Evolutionary conservation across 768 basidiomycete species (phyloP).

Genomic region (Cystobasidium onofrii): DNA sequence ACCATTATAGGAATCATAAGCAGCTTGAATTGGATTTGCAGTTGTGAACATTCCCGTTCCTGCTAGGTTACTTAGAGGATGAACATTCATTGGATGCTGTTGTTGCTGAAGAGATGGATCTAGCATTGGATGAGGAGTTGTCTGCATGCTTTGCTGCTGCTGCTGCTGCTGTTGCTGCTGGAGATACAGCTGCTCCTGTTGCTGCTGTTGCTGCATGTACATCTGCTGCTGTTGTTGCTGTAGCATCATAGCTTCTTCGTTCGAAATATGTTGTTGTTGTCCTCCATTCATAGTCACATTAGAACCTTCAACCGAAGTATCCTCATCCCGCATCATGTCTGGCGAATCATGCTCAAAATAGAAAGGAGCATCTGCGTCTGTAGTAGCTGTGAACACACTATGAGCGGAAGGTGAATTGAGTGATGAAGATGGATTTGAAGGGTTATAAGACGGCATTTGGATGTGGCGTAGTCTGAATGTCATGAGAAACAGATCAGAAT

Average conservation of each 20-base stretch:
- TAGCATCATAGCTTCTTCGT: background rate
- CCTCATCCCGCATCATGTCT: background rate
- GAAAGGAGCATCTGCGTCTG: background rate
- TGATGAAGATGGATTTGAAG: background rate
- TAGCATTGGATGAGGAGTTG: background rate
- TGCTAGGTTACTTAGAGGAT: background rate
- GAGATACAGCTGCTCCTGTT: background rate
- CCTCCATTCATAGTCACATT: background rate
- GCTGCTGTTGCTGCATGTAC: background rate
- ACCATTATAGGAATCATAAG: slow-evolving; percentile 18
- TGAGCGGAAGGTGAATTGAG: background rate
- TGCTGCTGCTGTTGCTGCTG: slow-evolving; percentile 15
- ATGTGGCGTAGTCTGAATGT: slow-evolving; percentile 1
- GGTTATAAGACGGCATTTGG: slow-evolving; percentile 1
- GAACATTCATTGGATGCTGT: background rate
- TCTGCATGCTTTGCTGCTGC: background rate
- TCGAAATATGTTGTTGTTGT: background rate
- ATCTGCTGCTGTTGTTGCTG: background rate
- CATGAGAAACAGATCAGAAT: background rate
- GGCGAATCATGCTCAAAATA: background rate
- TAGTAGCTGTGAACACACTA: background rate
- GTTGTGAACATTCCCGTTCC: background rate
- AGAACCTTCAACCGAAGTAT: background rate
- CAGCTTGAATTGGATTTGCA: background rate
- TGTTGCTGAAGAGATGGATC: background rate